These are phyloP conservation scores for Pigoraptor vietnamica DNA, from an alignment of 78 protist genomes.

Conservation along the genomic window DNA sequence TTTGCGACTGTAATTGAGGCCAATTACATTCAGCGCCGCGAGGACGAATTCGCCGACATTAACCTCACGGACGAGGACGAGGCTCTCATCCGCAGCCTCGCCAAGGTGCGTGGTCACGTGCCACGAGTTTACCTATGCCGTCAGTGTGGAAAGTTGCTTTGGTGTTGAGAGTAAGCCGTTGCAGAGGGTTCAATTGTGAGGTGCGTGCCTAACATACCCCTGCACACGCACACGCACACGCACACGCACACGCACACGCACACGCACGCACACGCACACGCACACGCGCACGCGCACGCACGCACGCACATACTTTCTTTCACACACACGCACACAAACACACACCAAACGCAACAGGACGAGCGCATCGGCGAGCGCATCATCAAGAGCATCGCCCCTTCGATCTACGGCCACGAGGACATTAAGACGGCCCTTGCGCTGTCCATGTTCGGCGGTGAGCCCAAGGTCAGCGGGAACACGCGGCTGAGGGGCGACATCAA, in stretches of 20 bases:
- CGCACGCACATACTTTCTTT: not conserved
- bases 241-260: slow-evolving; percentile 1
- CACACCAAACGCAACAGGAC: not conserved
- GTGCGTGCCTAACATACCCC: no score
- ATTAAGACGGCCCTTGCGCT: slow-evolving; percentile 93
- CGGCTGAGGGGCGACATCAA: slow-evolving; percentile 98
- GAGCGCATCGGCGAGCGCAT: slow-evolving; percentile 62
- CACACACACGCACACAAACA: not conserved
- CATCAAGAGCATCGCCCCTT: slow-evolving; percentile 92
- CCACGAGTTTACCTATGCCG: no score
- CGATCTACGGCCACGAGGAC: slow-evolving; percentile 96
- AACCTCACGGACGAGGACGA: slow-evolving; percentile 85
- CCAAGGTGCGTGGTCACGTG: not conserved
- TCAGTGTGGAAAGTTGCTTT: no score
- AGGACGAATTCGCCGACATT: slow-evolving; percentile 41
- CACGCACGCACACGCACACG: slow-evolving; percentile 5
- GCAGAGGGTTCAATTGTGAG: no score
- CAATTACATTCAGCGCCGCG: slow-evolving; percentile 64
- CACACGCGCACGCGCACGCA: not conserved
- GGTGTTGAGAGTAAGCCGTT: no score
- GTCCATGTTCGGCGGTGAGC: slow-evolving; percentile 93
- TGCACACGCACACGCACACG: not conserved
- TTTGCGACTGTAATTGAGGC: slow-evolving; percentile 95
- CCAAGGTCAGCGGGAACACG: slow-evolving; percentile 65
- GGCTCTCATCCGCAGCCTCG: slow-evolving; percentile 31